Evolutionary conservation across 805 yeast genomes (phyloP), one percentile per base, ranked within the genome.

Genomic region (Candida caryicola): DNA sequence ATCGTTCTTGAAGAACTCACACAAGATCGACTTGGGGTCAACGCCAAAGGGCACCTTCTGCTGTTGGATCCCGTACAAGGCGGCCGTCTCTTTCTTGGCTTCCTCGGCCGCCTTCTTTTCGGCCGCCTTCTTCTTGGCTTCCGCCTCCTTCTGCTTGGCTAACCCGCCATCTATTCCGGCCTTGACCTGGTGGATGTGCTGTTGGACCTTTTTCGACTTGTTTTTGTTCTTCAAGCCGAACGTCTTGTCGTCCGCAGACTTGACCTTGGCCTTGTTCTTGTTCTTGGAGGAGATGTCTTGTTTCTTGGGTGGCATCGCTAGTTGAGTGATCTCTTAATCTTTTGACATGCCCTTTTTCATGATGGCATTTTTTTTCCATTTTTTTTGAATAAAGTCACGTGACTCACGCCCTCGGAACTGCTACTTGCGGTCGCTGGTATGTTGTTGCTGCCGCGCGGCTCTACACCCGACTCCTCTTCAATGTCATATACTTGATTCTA

Each of bases 11-110:
- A 88, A 91, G 63, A 79, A 81, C 41, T 86, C 85, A 77, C 99
- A 93, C 15, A 93, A 64, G 25, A 93, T 84, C 1, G 95, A 79
- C 66, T 93, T 91, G 38, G 99, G 99, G 66, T 93, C 98, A 43
- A 89, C 97, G 37, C 99, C 99, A 55, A 91, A 89, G 29, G 96
- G 95, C 23, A 91, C 86, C 58, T 87, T 88, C 60, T 87, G 97
- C 32, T 70, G 73, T 38, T 77, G 83, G 35, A 87, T 71, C 23
- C 81, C 83, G 51, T 88, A 76, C 31, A 91, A 64, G 13, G 84
- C 82, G 10, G 87, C 82, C 4, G 95, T 95, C 55, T 91, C 97
- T 33, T 77, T 77, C 58, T 84, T 86, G 30, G 96, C 97, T 31
- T 77, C 82, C 47, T 91, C 99, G 1, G 89, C 85, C 9, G 95